Percentiles rank a stretch among this genome's conserved stretches.
Evolutionary conservation across 768 basidiomycete genomes (phyloP).

Genomic region (Favolaschia claudopus): DNA sequence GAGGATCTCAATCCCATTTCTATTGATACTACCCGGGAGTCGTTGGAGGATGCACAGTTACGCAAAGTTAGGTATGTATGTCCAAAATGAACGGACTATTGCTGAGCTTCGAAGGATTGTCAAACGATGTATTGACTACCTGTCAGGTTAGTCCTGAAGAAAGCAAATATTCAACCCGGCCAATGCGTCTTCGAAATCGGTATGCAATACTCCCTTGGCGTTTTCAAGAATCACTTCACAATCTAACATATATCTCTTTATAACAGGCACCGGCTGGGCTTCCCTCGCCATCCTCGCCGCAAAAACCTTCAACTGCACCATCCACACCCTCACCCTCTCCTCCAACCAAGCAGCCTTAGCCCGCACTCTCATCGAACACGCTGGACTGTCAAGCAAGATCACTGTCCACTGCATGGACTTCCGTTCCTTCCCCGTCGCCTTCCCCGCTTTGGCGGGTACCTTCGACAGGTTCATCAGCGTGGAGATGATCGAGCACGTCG

Average conservation of each 20-base stretch:
- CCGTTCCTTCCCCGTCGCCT: too few species aligned
- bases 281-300: slow-evolving; percentile 57
- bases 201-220: not conserved
- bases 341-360: slow-evolving; percentile 57
- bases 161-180: slow-evolving; percentile 55
- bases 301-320: slow-evolving; percentile 49
- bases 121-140: too few species aligned
- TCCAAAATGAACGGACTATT: slow-evolving; percentile 3
- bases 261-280: slow-evolving; percentile 59
- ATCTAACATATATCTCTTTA: not conserved
- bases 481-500: slow-evolving; percentile 69
- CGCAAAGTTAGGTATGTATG: slow-evolving; percentile 26
- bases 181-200: slow-evolving; percentile 60
- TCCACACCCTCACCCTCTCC: slow-evolving; percentile 63
- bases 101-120: not conserved
- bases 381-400: slow-evolving; percentile 47
- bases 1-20: slow-evolving; percentile 54
- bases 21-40: slow-evolving; percentile 33
- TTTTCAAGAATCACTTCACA: too few species aligned
- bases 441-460: slow-evolving; percentile 51
- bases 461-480: slow-evolving; percentile 64
- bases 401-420: slow-evolving; percentile 64
- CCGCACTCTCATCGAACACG: slow-evolving; percentile 47
- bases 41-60: slow-evolving; percentile 29
- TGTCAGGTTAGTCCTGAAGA: slow-evolving; percentile 51